Evolutionary conservation across 2,329 filamentous ascomycete species (phyloP).

Genomic region (Periconia sp.): DNA sequence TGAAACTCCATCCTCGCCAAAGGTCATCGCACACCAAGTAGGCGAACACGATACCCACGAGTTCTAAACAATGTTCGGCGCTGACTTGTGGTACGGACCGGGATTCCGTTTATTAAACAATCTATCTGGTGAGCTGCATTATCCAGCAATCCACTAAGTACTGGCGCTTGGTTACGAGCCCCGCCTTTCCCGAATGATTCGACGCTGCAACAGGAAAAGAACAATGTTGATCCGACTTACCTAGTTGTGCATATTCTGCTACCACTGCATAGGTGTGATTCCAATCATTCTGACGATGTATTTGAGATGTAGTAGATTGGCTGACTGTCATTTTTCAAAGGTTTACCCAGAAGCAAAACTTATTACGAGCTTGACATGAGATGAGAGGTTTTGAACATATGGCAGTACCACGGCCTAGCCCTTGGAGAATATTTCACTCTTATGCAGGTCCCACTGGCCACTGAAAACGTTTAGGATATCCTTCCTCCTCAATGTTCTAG

Average conservation of each 20-base stretch:
- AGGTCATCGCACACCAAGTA: not conserved
- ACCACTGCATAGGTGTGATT: not conserved
- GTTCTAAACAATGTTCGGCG: not conserved
- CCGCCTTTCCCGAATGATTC: conserved; percentile 11
- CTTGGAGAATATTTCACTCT: not conserved
- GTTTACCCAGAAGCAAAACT: not conserved
- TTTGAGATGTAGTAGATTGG: not conserved
- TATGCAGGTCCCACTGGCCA: not conserved
- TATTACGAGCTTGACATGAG: not conserved
- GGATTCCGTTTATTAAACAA: conserved; percentile 21
- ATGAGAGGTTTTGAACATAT: not conserved
- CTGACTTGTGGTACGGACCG: conserved; percentile 6
- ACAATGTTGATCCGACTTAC: conserved; percentile 11
- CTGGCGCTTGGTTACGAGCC: conserved; percentile 8
- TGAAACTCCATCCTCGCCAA: not conserved
- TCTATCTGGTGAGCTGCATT: conserved; percentile 17
- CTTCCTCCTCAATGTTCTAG: not conserved
- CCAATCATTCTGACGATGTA: not conserved
- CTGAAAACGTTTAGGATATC: not conserved
- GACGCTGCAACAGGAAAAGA: not conserved
- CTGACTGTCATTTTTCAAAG: not conserved
- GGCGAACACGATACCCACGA: not conserved
- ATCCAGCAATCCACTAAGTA: conserved; percentile 5
- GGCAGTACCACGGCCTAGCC: not conserved
- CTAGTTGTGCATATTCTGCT: not conserved